Evolutionary conservation across 257 asterid species (phyloP), one percentile per base, ranked within the genome.

Genomic region (Primulina eburnea): DNA sequence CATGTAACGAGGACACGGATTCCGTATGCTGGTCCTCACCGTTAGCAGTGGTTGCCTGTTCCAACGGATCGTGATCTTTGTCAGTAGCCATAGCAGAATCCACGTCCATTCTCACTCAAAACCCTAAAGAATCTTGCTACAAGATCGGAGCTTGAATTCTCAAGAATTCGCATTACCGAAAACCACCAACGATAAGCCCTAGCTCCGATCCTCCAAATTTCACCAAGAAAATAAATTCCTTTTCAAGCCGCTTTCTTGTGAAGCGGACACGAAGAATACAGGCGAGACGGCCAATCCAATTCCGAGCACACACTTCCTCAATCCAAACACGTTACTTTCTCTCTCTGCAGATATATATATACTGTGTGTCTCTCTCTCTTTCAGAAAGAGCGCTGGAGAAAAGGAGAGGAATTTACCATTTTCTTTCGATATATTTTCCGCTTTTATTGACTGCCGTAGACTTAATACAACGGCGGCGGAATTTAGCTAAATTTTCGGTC

Each of bases 21-120:
- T 76, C 77, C 77, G 84, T 56, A 16, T 73, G 70, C 58, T 75
- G 79, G 56, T 71, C 78, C 81, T 55, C 71, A 55, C 76, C 87
- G 62, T 77, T 78, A 64, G 60, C 75, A 70, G 83, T 61, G 57
- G 77, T 32, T 24, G 82, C 75, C 80, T 90, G 89, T 76, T 88
- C 89, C 67, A 81, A 62, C 71, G 90, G 82, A 81, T 84, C 96
- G 78, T 81, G 98, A 86, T 92, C 92, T 84, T 87, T 67, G 67
- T 84, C 91, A 53, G 95, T 60, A 30, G 86, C 75, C 95, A 84
- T 84, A 82, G 86, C 82, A 67, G 95, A 84, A 88, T 90, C 97
- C 74, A 83, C 87, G 71, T 92, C 97, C 97, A 92, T 92, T 59
- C 76, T 50, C 75, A 53, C 70, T 35, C 67, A 64, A 88, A 85